Percentiles rank a stretch among this genome's conserved stretches.
Conservation (phyloP, 1,139 yeast species). For the Zhuliangozyma parablackwelliae region DNA sequence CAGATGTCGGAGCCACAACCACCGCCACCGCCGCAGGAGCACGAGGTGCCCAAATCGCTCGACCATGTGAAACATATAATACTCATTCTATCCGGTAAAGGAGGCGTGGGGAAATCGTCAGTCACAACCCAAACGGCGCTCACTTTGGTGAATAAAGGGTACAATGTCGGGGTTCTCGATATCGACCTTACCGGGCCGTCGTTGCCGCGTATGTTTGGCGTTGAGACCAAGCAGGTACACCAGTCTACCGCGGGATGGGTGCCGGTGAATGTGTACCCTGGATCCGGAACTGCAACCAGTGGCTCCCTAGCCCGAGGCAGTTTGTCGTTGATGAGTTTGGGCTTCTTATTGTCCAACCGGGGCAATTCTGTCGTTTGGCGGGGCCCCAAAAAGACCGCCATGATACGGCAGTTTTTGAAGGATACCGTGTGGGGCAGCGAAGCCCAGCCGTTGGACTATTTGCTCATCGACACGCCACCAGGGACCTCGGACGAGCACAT, state of each 20-base stretch:
- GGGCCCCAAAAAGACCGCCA: slow-evolving; percentile 97
- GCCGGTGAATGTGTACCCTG: slow-evolving; percentile 56
- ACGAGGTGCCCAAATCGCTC: slow-evolving; percentile 50
- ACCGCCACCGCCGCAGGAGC: slow-evolving; percentile 2
- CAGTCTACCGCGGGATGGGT: slow-evolving; percentile 89
- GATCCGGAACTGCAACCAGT: slow-evolving; percentile 12
- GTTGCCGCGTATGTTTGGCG: slow-evolving; percentile 92
- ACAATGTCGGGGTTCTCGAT: slow-evolving; percentile 85
- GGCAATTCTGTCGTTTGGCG: slow-evolving; percentile 96
- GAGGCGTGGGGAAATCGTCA: slow-evolving; percentile 88
- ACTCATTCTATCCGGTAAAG: slow-evolving; percentile 44
- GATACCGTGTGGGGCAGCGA: slow-evolving; percentile 87
- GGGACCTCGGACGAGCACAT: slow-evolving; percentile 99
- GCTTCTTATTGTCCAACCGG: slow-evolving; percentile 76
- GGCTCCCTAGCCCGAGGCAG: slow-evolving; percentile 20
- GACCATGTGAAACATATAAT: slow-evolving; percentile 63
- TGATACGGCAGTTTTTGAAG: slow-evolving; percentile 87
- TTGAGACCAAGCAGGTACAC: slow-evolving; percentile 73
- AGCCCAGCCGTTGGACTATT: slow-evolving; percentile 56
- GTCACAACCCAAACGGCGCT: slow-evolving; percentile 91
- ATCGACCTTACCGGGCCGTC: slow-evolving; percentile 97
- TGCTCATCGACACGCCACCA: slow-evolving; percentile 95
- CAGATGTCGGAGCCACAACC: slow-evolving; percentile 1
- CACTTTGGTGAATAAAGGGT: slow-evolving; percentile 64
- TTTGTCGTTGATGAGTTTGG: slow-evolving; percentile 78